A percentile compares a stretch with the other conserved stretches of the same genome.
Evolutionary conservation across 768 basidiomycete genomes (phyloP).

Genomic region (Clathrus columnatus): DNA sequence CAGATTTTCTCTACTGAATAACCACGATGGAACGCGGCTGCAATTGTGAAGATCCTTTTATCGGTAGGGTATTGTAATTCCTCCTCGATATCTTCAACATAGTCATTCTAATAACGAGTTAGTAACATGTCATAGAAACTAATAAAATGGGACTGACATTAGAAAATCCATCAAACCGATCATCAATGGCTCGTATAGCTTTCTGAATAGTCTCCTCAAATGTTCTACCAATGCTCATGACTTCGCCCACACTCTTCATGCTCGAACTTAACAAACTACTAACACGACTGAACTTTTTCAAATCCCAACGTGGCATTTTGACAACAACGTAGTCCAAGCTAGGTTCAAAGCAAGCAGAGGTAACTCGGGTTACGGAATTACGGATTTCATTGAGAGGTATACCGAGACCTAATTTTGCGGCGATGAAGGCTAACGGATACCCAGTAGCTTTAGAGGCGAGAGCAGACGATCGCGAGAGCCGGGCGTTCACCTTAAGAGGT

Average conservation of each 20-base stretch:
- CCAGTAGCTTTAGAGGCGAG: constrained; percentile 98
- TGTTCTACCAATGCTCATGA: constrained; percentile 97
- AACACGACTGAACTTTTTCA: constrained; percentile 96
- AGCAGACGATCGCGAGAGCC: constrained; percentile 94
- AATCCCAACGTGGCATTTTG: constrained; percentile 98
- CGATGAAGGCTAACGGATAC: constrained; percentile 96
- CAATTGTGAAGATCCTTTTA: constrained; percentile 94
- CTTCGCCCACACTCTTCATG: constrained; percentile 99
- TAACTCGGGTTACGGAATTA: constrained; percentile 95
- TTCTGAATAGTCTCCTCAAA: constrained; percentile 99
- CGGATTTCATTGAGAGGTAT: constrained; percentile 97
- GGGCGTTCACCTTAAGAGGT: constrained; percentile 98
- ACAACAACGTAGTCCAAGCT: constrained; percentile 96
- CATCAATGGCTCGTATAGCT: constrained; percentile 94
- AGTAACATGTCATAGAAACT: neutral
- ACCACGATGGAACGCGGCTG: constrained; percentile 85
- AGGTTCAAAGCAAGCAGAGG: constrained; percentile 96
- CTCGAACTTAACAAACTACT: constrained; percentile 84
- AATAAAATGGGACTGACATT: constrained; percentile 40
- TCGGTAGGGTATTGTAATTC: constrained; percentile 93
- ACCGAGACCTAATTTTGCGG: constrained; percentile 93
- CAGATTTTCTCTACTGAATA: constrained; percentile 95
- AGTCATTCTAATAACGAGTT: constrained; percentile 54
- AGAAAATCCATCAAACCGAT: constrained; percentile 87
- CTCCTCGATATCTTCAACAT: constrained; percentile 84